Evolutionary conservation across 2,329 filamentous ascomycete species (phyloP), one percentile per base, ranked within the genome.

Genomic region (Alternaria sp.): DNA sequence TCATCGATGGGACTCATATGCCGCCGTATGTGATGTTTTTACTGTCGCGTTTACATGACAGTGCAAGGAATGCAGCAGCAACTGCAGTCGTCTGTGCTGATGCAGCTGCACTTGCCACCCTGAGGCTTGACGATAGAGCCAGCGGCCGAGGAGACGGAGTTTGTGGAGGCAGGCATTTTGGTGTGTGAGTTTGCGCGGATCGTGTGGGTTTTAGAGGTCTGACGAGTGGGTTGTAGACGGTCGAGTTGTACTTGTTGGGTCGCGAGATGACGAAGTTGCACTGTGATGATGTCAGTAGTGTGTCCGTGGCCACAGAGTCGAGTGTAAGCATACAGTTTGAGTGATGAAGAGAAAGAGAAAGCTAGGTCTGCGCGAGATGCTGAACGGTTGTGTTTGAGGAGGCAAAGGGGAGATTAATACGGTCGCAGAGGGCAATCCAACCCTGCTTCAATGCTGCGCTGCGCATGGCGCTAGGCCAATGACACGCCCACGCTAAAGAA

Each of bases 61-160:
- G 74, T 76, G 63, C 77, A 79, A 5, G 77, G 77, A 41, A 78
- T 72, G 63, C 63, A 67, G 71, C 76, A 78, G 69, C 70, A 77
- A 44, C 63, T 65, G 67, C 75, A 77, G 49, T 74, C 72, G 27
- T 74, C 73, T 34, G 69, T 73, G 57, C 69, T 74, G 48, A 71
- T 56, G 62, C 72, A 75, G 18, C 68, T 66, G 64, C 67, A 66
- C 66, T 78, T 75, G 28, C 69, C 66, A 0, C 73, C 70, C 45
- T 67, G 68, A n/a, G 77, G 75, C 62, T 79, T 79, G 28, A 68
- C 68, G 52, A 79, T 67, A n/a, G 76, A 76, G 40, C 72, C 60
- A 4, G 76, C 67, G 57, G 72, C 53, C 8, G 74, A 74, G 28
- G 75, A 70, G 43, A 75, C 66, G 59, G 75, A 75, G 28, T 65